Conservation (phyloP, 169 alveolate species). For the Eimeria praecox region DNA sequence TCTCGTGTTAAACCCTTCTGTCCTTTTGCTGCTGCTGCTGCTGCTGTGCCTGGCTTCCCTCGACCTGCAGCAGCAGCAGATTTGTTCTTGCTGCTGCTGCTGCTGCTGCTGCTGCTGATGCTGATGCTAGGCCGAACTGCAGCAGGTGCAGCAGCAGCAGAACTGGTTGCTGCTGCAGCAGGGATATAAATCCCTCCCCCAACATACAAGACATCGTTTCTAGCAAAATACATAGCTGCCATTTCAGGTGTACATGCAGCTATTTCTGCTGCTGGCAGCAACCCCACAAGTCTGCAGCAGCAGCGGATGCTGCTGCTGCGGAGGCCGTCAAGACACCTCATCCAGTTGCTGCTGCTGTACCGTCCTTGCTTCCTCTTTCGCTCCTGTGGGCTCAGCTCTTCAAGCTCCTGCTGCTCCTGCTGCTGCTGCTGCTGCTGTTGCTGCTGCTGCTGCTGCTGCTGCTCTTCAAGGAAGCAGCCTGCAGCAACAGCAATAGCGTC, state of each 20-base stretch:
- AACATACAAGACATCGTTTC: slow-evolving; percentile 2
- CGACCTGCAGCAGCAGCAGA: slow-evolving; percentile 40
- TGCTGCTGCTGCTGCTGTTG: background rate
- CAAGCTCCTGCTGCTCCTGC: slow-evolving; percentile 1
- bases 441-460: slow-evolving; percentile 55
- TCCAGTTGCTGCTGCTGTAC: slow-evolving; percentile 36
- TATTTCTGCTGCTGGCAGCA: slow-evolving; percentile 52
- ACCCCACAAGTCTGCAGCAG: slow-evolving; percentile 41
- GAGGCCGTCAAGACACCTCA: background rate
- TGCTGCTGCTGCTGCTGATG: slow-evolving; percentile 55
- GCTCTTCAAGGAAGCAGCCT: slow-evolving; percentile 32
- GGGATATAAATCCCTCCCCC: background rate
- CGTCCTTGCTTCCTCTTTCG: background rate
- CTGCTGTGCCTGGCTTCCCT: background rate
- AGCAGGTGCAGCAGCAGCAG: slow-evolving; percentile 27
- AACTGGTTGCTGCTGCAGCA: background rate
- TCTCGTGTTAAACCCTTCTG: slow-evolving; percentile 28
- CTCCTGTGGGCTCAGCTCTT: background rate
- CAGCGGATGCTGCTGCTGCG: slow-evolving; percentile 55
- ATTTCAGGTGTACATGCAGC: slow-evolving; percentile 24
- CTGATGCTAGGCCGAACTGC: background rate
- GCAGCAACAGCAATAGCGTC: slow-evolving; percentile 54
- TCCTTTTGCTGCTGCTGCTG: slow-evolving; percentile 43
- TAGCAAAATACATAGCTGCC: slow-evolving; percentile 25
- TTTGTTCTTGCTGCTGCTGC: slow-evolving; percentile 21